These are phyloP conservation scores for Arthroderma sp. DNA, from an alignment of 2,329 filamentous ascomycete genomes.

Conservation along the genomic window DNA sequence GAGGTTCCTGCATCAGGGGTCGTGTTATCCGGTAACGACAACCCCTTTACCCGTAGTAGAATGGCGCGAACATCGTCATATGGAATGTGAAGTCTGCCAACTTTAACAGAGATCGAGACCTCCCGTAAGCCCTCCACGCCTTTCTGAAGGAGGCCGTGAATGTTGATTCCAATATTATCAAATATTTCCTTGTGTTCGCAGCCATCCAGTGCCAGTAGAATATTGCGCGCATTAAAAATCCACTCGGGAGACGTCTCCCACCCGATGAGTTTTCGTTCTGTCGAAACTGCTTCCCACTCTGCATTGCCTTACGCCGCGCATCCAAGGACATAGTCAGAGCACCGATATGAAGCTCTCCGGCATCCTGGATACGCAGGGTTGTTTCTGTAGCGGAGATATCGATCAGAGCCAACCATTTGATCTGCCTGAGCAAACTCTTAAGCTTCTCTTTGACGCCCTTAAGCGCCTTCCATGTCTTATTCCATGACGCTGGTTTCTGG, in stretches of 20 bases:
- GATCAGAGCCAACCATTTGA: slow-evolving; percentile 79
- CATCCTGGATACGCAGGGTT: slow-evolving; percentile 61
- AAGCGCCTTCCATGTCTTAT: slow-evolving; percentile 68
- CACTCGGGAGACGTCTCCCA: slow-evolving; percentile 76
- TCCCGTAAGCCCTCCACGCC: slow-evolving; percentile 78
- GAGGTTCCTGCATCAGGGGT: neutral
- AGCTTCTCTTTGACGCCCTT: slow-evolving; percentile 71
- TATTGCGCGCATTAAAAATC: slow-evolving; percentile 74
- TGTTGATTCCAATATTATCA: slow-evolving; percentile 75
- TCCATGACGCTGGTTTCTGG: slow-evolving; percentile 33
- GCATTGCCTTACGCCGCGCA: slow-evolving; percentile 80
- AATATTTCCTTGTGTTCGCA: slow-evolving; percentile 75
- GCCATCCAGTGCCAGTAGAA: slow-evolving; percentile 78
- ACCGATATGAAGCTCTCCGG: slow-evolving; percentile 75
- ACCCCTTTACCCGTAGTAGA: slow-evolving; percentile 24
- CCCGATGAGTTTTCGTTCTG: slow-evolving; percentile 55
- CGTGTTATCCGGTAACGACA: slow-evolving; percentile 17
- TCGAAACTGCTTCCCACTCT: slow-evolving; percentile 78
- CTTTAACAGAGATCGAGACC: slow-evolving; percentile 77
- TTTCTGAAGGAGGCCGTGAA: slow-evolving; percentile 82
- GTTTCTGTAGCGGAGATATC: slow-evolving; percentile 78
- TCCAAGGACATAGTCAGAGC: slow-evolving; percentile 78
- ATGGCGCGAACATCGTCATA: slow-evolving; percentile 64
- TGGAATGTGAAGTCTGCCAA: slow-evolving; percentile 80
- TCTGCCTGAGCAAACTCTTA: slow-evolving; percentile 72